These are phyloP conservation scores for Tulasnella sp. DNA, from an alignment of 768 basidiomycete species.

Conservation along the genomic window DNA sequence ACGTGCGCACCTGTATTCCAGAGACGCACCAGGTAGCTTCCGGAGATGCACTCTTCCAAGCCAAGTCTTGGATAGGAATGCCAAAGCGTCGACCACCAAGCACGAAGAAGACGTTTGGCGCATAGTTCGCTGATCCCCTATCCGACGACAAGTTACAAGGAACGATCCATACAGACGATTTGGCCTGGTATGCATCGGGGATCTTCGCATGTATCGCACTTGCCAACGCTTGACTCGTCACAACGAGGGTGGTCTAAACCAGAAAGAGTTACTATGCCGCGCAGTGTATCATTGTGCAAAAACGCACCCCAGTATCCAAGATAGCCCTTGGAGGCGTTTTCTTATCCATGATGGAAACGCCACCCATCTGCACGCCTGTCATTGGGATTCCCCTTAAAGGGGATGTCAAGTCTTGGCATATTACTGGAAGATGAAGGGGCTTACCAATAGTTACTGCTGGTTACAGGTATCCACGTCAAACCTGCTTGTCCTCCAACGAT, in stretches of 20 bases:
- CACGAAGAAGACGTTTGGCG: constrained; percentile 1
- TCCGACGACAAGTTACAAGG: not conserved
- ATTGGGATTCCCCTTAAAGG: constrained; percentile 1
- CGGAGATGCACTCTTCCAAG: not conserved
- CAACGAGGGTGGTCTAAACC: constrained; percentile 1
- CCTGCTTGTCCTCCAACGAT: constrained; percentile 10
- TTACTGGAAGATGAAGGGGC: not conserved
- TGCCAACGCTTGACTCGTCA: constrained; percentile 1
- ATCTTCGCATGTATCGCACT: not conserved
- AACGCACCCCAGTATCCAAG: constrained; percentile 9
- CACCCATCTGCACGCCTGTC: constrained; percentile 6
- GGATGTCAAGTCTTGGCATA: not conserved
- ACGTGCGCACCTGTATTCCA: constrained; percentile 1
- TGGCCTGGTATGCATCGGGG: not conserved
- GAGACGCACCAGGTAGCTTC: constrained; percentile 3
- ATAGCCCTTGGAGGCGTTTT: constrained; percentile 2
- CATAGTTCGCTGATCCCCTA: not conserved
- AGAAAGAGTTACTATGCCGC: not conserved
- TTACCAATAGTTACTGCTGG: constrained; percentile 10
- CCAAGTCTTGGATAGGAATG: not conserved
- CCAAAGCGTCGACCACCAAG: not conserved
- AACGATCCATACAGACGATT: not conserved
- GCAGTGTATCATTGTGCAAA: too few species aligned
- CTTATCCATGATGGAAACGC: not conserved
- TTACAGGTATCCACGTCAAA: not conserved